These are phyloP conservation scores for Allomyces macrogynus DNA, from an alignment of 192 early-diverging fungal genomes.

Conservation along the genomic window DNA sequence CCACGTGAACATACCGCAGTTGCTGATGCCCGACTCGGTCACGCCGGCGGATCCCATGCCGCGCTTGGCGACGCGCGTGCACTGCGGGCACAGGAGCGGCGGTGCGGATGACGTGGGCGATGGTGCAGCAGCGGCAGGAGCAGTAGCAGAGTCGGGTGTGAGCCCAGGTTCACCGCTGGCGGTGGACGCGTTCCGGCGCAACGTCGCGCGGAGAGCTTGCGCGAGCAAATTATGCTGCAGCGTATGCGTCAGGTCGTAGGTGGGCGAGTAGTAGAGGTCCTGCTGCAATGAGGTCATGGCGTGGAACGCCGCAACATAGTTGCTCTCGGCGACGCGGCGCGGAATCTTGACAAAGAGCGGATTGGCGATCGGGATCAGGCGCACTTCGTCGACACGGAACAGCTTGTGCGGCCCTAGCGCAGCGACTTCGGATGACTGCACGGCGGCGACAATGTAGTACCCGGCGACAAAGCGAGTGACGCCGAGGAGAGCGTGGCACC, in stretches of 20 bases:
- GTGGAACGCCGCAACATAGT: constrained; percentile 65
- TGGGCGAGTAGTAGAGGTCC: constrained; percentile 94
- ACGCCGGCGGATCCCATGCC: constrained; percentile 1
- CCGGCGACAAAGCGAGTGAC: constrained; percentile 83
- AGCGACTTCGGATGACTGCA: constrained; percentile 62
- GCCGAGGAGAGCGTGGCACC: background rate
- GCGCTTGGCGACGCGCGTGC: background rate
- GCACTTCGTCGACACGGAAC: constrained; percentile 84
- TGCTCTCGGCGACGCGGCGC: constrained; percentile 50
- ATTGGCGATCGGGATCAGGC: constrained; percentile 44
- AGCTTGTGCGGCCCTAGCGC: constrained; percentile 89
- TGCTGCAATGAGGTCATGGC: constrained; percentile 72
- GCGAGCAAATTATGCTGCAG: constrained; percentile 72
- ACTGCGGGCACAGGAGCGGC: background rate
- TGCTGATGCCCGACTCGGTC: constrained; percentile 6
- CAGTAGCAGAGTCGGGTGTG: background rate
- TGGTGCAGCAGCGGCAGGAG: constrained; percentile 5
- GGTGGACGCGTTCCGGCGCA: constrained; percentile 2
- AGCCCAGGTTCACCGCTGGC: background rate
- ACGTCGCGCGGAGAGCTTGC: constrained; percentile 10
- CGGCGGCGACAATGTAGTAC: constrained; percentile 76
- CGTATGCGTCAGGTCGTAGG: constrained; percentile 83
- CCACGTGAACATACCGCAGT: constrained; percentile 91
- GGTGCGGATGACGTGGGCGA: constrained; percentile 3
- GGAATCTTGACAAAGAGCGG: constrained; percentile 30